Conservation (phyloP, 1,284 basidiomycete genomes). For the Heterobasidion annosum region DNA sequence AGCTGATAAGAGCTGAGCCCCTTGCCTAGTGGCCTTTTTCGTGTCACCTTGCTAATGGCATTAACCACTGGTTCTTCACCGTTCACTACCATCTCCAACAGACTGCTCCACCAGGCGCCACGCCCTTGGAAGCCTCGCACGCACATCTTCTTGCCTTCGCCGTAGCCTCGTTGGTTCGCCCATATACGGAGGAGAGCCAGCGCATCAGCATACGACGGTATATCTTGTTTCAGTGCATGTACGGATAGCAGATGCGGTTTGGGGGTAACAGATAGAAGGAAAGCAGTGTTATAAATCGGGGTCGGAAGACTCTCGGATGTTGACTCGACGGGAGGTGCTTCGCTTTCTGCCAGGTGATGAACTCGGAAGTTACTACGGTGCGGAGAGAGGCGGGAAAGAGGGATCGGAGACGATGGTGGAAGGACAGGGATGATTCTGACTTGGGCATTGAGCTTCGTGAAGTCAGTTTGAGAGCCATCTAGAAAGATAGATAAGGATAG, state of each 20-base stretch:
- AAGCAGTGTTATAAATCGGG: slow-evolving; percentile 73
- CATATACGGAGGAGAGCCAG: slow-evolving; percentile 80
- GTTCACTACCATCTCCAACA: slow-evolving; percentile 63
- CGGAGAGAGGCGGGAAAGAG: slow-evolving; percentile 65
- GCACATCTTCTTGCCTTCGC: slow-evolving; percentile 38
- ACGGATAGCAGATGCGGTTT: slow-evolving; percentile 62
- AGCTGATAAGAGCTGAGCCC: slow-evolving; percentile 84
- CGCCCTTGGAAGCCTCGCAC: slow-evolving; percentile 60
- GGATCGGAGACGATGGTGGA: slow-evolving; percentile 49
- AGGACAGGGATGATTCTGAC: slow-evolving; percentile 73
- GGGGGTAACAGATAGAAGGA: slow-evolving; percentile 63
- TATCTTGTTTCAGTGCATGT: slow-evolving; percentile 54
- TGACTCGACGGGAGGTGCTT: slow-evolving; percentile 12
- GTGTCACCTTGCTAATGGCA: slow-evolving; percentile 1
- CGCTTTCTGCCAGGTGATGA: slow-evolving; percentile 13
- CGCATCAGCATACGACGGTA: slow-evolving; percentile 68
- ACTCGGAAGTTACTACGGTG: slow-evolving; percentile 64
- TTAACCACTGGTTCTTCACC: slow-evolving; percentile 49
- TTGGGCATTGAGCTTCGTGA: slow-evolving; percentile 59
- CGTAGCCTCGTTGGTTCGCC: slow-evolving; percentile 84
- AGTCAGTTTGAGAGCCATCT: slow-evolving; percentile 51
- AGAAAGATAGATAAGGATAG: slow-evolving; percentile 32
- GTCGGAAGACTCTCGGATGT: slow-evolving; percentile 32
- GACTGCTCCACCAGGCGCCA: slow-evolving; percentile 61
- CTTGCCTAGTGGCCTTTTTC: slow-evolving; percentile 46